Conservation (phyloP, 768 basidiomycete genomes). For the Amanita thiersii region DNA sequence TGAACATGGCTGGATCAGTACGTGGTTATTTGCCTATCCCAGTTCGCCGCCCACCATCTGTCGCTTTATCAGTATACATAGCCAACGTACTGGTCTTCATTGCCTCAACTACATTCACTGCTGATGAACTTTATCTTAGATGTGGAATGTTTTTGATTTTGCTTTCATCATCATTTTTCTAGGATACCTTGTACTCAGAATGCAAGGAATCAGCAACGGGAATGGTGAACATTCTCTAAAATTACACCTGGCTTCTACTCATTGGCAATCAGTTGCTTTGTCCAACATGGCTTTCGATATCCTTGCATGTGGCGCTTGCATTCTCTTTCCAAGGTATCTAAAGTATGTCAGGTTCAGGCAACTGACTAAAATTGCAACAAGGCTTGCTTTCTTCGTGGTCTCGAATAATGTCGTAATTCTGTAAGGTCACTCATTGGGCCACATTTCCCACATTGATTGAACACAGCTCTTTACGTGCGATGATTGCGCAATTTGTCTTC, state of each 20-base stretch:
- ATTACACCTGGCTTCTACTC: constrained; percentile 1
- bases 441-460: neutral
- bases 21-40: constrained; percentile 19
- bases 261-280: constrained; percentile 23
- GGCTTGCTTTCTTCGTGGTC: constrained; percentile 75
- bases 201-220: constrained; percentile 46
- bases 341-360: constrained; percentile 1
- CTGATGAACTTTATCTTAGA: constrained; percentile 29
- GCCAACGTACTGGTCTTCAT: constrained; percentile 49
- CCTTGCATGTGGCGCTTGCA: constrained; percentile 76
- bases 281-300: constrained; percentile 76
- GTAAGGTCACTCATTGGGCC: constrained; percentile 30
- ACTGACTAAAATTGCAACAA: constrained; percentile 12
- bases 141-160: constrained; percentile 90
- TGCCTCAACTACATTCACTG: constrained; percentile 4
- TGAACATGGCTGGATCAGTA: constrained; percentile 84
- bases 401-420: constrained; percentile 73
- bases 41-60: constrained; percentile 1
- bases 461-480: constrained; percentile 65
- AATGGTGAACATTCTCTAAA: constrained; percentile 34
- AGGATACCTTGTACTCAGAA: constrained; percentile 55
- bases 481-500: constrained; percentile 73
- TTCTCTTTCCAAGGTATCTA: constrained; percentile 69
- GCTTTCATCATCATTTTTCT: constrained; percentile 65
- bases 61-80: constrained; percentile 51